Evolutionary conservation across 345 rosid species (phyloP), one percentile per base, ranked within the genome.

Genomic region (Noccaea bulbosa): DNA sequence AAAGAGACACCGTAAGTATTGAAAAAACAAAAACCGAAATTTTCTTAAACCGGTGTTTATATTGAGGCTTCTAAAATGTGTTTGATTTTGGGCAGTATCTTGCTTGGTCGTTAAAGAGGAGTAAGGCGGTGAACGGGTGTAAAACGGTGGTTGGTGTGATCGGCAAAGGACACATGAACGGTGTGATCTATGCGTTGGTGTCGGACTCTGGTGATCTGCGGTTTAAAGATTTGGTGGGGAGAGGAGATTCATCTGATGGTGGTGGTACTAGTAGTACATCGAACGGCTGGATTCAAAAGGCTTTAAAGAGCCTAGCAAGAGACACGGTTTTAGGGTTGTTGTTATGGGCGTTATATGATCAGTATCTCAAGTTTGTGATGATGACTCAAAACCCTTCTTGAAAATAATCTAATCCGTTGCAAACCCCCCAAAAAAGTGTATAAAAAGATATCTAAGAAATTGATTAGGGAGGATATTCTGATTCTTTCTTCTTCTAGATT

Each of bases 81-180:
- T 33, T 16, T 37, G 46, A 24, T 0, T 20, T 17, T 69, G 59
- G 78, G 8, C 78, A 93, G 98, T 93, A 87, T 78, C 80, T 89
- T 11, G 93, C 96, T 2, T 91, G 98, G 98, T 89, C 96, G 12
- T 78, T 89, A 66, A 89, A 91, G 80, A 81, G 98, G 68, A 89
- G 97, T 85, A 91, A 91, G 76, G 94, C 96, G 0, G 96, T 91
- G 81, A 86, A 87, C 62, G 84, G 81, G 30, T 77, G 89, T 46
- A 86, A 81, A 81, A 83, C 73, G 30, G 96, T 93, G 72, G 96
- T 86, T 63, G 96, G 94, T 27, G 88, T 87, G 69, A 86, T 85
- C 0, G 98, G 98, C 34, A 89, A 80, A 65, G 92, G 97, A 39
- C 98, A 91, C 69, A 82, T 91, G 92, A 93, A 87, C 5, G 94